These are phyloP conservation scores for Claviceps digitariae DNA, from an alignment of 2,329 filamentous ascomycete species.

Conservation along the genomic window DNA sequence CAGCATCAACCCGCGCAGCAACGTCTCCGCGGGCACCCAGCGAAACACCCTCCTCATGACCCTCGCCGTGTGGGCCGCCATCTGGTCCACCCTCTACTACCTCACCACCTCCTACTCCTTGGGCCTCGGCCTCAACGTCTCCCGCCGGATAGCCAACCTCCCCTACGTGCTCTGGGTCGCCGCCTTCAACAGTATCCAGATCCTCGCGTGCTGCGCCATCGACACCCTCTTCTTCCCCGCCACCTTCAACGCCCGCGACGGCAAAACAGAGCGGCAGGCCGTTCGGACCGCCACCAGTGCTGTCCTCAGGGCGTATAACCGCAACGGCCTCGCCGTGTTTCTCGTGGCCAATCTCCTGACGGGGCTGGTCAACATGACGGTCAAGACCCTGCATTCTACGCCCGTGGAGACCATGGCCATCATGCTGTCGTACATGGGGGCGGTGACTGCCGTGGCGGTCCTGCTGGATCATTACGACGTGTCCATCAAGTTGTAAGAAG, in stretches of 20 bases:
- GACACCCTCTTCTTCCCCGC: constrained; percentile 69
- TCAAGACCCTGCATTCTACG: constrained; percentile 65
- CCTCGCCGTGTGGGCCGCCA: constrained; percentile 47
- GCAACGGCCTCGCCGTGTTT: constrained; percentile 77
- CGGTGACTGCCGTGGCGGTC: constrained; percentile 55
- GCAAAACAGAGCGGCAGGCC: constrained; percentile 46
- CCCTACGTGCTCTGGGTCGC: constrained; percentile 88
- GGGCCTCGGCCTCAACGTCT: constrained; percentile 64
- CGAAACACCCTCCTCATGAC: constrained; percentile 46
- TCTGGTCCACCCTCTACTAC: constrained; percentile 60
- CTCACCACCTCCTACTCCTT: constrained; percentile 54
- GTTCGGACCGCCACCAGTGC: constrained; percentile 61
- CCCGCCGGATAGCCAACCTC: constrained; percentile 79
- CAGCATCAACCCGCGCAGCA: constrained; percentile 28
- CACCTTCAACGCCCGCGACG: constrained; percentile 44
- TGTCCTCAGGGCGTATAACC: constrained; percentile 73
- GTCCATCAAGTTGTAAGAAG: constrained; percentile 53
- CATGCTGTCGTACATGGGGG: constrained; percentile 56
- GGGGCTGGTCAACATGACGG: constrained; percentile 73
- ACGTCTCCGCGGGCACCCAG: constrained; percentile 30
- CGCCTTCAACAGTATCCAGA: constrained; percentile 79
- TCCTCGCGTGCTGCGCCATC: constrained; percentile 63
- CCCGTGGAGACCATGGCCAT: constrained; percentile 56
- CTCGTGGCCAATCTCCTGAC: constrained; percentile 81
- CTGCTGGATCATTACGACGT: constrained; percentile 50